Conservation (phyloP, 768 basidiomycete genomes). For the Podaxis carcinomalis region DNA sequence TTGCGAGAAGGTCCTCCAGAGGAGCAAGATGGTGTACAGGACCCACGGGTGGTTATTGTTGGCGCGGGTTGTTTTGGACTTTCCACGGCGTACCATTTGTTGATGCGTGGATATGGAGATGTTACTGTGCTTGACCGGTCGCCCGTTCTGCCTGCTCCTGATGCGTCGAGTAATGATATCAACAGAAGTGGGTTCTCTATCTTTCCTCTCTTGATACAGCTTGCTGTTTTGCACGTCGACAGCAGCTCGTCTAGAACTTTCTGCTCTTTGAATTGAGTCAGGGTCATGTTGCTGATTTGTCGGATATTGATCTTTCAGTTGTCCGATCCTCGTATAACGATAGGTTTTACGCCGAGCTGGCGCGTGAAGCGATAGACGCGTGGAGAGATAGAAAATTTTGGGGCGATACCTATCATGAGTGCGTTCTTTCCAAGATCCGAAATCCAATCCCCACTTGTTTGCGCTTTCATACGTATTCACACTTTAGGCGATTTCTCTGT, state of each 20-base stretch:
- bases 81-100: conserved; percentile 79
- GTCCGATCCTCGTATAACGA: conserved; percentile 74
- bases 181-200: conserved; percentile 37
- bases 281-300: neutral
- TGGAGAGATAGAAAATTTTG: conserved; percentile 71
- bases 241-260: neutral
- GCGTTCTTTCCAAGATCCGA: conserved; percentile 26
- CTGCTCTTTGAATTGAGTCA: neutral
- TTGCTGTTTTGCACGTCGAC: neutral
- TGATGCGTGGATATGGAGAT: conserved; percentile 60
- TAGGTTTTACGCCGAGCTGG: conserved; percentile 62
- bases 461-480: neutral
- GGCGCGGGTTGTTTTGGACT: conserved; percentile 86
- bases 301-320: conserved; percentile 35
- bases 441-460: neutral
- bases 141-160: conserved; percentile 65
- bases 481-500: conserved; percentile 3
- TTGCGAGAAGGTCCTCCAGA: neutral
- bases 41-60: conserved; percentile 49
- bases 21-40: conserved; percentile 10
- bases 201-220: neutral
- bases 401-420: conserved; percentile 84
- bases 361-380: conserved; percentile 67
- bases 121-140: conserved; percentile 79
- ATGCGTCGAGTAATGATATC: conserved; percentile 66